phyloP scores from a whole-genome alignment of 1,139 yeast genomes.

The Pichia sp. region DNA sequence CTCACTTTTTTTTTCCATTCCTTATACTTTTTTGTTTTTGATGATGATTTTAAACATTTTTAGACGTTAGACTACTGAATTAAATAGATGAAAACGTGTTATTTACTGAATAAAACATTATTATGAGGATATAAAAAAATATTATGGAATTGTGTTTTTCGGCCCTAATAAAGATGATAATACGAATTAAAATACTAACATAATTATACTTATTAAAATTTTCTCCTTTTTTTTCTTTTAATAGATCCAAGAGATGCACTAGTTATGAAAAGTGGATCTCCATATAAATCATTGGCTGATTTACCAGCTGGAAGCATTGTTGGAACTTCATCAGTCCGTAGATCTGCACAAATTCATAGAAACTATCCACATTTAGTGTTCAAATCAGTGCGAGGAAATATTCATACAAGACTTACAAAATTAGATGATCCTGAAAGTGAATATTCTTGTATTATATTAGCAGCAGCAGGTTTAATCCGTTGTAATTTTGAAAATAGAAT shows the following conservation, averaged over 20 bases:
- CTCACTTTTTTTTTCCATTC: background rate
- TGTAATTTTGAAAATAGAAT: constrained; percentile 68
- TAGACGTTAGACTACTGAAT: constrained; percentile 52
- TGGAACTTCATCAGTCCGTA: constrained; percentile 90
- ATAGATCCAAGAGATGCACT: constrained; percentile 86
- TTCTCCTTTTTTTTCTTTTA: background rate
- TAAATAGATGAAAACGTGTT: constrained; percentile 33
- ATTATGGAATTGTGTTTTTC: too few species aligned
- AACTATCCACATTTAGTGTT: constrained; percentile 51
- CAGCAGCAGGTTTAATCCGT: constrained; percentile 86
- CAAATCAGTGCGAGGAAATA: constrained; percentile 84
- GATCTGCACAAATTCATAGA: constrained; percentile 73
- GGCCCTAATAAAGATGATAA: too few species aligned
- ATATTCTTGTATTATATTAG: constrained; percentile 74
- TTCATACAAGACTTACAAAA: constrained; percentile 75
- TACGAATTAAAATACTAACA: constrained; percentile 12
- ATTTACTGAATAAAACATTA: constrained; percentile 12
- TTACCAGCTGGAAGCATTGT: constrained; percentile 82
- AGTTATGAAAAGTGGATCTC: constrained; percentile 66
- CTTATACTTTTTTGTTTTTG: background rate
- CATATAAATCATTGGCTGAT: constrained; percentile 58
- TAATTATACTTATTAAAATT: background rate
- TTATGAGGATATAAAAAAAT: too few species aligned
- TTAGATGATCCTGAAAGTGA: constrained; percentile 65
- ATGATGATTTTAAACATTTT: constrained; percentile 29